Evolutionary conservation across 148 eudicot species (phyloP), one percentile per base, ranked within the genome.

Genomic region (Vaccinium myrtillus): DNA sequence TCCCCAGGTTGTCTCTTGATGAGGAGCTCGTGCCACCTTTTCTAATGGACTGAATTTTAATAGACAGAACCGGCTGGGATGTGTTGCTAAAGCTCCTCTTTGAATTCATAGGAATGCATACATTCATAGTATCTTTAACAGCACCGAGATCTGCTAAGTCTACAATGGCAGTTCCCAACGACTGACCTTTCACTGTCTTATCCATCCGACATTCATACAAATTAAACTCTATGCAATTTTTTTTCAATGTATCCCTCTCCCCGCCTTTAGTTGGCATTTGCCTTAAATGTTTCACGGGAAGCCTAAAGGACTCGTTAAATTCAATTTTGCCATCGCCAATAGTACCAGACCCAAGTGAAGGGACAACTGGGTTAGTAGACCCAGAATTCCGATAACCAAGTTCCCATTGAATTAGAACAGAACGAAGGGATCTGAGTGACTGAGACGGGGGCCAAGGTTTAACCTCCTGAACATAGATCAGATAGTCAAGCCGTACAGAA

Each of bases 401-500:
- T 85, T 93, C 96, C 99, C 98, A 97, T 82, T 94, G 98, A 55
- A 97, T 87, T 79, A 94, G 83, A 48, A 92, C 94, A 1, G 98
- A 90, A 23, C 98, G 95, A 15, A 94, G 88, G n/a, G 83, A 82
- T 82, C 92, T 94, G 75, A 95, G 75, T 25, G 95, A 94, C 81
- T 94, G 96, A 61, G 98, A 95, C 39, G 99, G 98, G 16, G 99
- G 98, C 99, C 99, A 97, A 59, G 99, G 99, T 86, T 95, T 97
- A 59, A 97, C 92, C 84, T 95, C 99, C 81, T 93, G 90, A 85
- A 97, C 83, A 82, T 90, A 90, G 59, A 97, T 87, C 23, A 85
- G 70, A 83, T 91, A 95, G 46, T 95, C 98, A 51, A 91, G 88
- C 48, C 95, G 96, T 39, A 90, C 87, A n/a, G 92, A 88, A 32